Evolutionary conservation across 106 monocot genomes (phyloP), one percentile per base, ranked within the genome.

Genomic region (Dioscorea alata): DNA sequence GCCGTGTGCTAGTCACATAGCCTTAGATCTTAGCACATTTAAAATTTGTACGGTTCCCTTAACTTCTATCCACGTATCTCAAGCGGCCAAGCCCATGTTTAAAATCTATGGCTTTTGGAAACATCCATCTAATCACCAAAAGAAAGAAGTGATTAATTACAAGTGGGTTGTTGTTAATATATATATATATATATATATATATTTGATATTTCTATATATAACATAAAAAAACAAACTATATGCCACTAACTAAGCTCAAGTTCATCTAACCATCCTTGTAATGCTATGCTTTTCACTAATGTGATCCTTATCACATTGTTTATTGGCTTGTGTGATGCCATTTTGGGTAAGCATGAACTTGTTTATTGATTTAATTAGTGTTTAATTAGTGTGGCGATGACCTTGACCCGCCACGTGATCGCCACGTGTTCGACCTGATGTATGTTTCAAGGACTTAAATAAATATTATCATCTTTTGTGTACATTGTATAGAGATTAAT

Each of bases 311-410:
- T 8, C 0, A 48, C 9, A 48, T 49, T 65, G 67, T 67, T 67
- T 67, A 52, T 67, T 50, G 24, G 67, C 14, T 50, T 24, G 24
- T 67, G 25, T 50, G 23, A 67, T 67, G 23, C 67, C 23, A 50
- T 50, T 51, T 67, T 51, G 51, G 51, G 67, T 8, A 67, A 64
- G 34, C 19, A 51, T 67, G 49, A 42, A 42, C 42, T 42, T 8
- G 42, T 42, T 42, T 42, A 42, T 42, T 42, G 42, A 42, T 42
- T 42, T 42, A 42, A 42, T 12, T 22, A 67, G 7, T 23, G 13
- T 67, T 50, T 23, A 24, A 67, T 3, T 67, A 8, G 18, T 50
- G 48, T 13, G 24, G 14, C 50, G 67, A 67, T 9, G 67, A 67
- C 67, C 52, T 67, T 67, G 67, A 67, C 52, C 50, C 24, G 15